A percentile compares a stretch with the other conserved stretches of the same genome.
Evolutionary conservation across 1,284 basidiomycete species (phyloP).

Genomic region (Pulveroboletus sp.): DNA sequence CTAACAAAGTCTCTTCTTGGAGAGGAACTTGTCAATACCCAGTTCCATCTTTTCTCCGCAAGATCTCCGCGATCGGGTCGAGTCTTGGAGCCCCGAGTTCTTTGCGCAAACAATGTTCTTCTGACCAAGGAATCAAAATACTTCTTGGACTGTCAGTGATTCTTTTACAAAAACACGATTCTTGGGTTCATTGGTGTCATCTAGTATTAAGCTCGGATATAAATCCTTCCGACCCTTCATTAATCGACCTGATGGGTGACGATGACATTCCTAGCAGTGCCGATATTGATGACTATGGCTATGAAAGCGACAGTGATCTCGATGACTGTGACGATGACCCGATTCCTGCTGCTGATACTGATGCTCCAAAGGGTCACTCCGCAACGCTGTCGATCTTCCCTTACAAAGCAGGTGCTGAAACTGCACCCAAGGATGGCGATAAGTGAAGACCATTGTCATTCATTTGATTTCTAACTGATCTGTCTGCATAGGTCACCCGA

Average conservation of each 20-base stretch:
- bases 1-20: conserved; percentile 27
- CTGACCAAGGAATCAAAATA: conserved; percentile 27
- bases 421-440: background rate
- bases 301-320: conserved; percentile 28
- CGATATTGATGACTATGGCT: conserved; percentile 22
- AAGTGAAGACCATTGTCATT: background rate
- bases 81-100: conserved; percentile 19
- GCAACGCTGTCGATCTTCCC: too few relatives aligned
- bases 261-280: conserved; percentile 12
- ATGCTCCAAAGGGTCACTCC: background rate
- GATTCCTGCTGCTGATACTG: background rate
- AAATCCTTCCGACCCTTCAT: conserved; percentile 3
- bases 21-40: conserved; percentile 31
- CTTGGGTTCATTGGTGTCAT: background rate
- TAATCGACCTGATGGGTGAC: conserved; percentile 17
- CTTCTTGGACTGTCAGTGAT: conserved; percentile 23
- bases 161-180: too few relatives aligned
- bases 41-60: conserved; percentile 32
- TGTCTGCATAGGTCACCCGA: conserved; percentile 7
- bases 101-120: conserved; percentile 29
- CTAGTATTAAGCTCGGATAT: conserved; percentile 24
- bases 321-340: conserved; percentile 17
- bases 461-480: background rate
- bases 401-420: background rate
- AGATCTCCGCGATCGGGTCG: conserved; percentile 7